Percentiles rank a stretch among this genome's conserved stretches.
phyloP scores from a whole-genome alignment of 2,329 filamentous ascomycete species.

The Cryphonectria parasitica region DNA sequence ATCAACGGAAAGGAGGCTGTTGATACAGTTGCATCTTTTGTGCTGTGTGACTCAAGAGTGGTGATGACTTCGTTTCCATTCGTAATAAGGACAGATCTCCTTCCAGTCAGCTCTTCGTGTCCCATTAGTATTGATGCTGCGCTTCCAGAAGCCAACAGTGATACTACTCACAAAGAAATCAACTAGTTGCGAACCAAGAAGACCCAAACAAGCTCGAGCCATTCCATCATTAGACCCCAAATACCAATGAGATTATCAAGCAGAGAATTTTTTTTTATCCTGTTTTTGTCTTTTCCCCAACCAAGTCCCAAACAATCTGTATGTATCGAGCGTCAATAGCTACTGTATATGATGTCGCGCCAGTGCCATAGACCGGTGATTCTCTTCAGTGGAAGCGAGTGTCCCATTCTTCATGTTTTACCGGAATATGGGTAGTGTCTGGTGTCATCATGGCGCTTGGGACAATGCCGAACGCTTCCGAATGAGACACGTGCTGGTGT shows the following conservation, averaged over 20 bases:
- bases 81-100: neutral
- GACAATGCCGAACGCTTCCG: constrained; percentile 23
- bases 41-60: neutral
- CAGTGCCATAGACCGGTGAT: neutral
- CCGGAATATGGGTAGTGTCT: constrained; percentile 17
- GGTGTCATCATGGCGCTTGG: constrained; percentile 24
- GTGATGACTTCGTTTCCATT: neutral
- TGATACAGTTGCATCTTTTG: neutral
- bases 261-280: neutral
- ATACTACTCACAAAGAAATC: neutral
- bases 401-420: constrained; percentile 30
- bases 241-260: neutral
- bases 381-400: constrained; percentile 12
- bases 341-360: neutral
- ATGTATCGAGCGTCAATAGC: neutral
- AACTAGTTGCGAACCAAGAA: neutral
- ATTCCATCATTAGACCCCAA: neutral
- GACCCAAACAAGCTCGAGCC: neutral
- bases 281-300: neutral
- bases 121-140: neutral
- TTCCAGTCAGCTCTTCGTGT: neutral
- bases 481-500: constrained; percentile 30
- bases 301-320: neutral
- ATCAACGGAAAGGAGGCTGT: neutral
- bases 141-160: neutral